A percentile compares a stretch with the other conserved stretches of the same genome.
Evolutionary conservation across 1,284 basidiomycete genomes (phyloP).

Genomic region (Puccinia horiana): DNA sequence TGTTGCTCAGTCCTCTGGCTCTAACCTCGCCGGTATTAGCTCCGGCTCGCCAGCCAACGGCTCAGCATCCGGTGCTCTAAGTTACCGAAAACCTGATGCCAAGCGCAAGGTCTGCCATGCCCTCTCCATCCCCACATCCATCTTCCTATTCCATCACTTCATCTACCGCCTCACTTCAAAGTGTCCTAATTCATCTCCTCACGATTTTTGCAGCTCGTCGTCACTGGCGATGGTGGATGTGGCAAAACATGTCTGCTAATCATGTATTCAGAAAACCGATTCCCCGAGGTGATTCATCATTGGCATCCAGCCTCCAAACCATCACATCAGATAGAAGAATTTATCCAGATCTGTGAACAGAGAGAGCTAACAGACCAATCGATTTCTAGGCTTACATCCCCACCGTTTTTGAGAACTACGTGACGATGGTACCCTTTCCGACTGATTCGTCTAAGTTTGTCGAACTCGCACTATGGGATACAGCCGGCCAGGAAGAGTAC

Average conservation of each 20-base stretch:
- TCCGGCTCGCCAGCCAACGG: background rate
- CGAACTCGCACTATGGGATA: constrained; percentile 96
- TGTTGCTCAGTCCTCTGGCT: constrained; percentile 43
- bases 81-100: constrained; percentile 48
- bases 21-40: constrained; percentile 26
- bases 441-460: constrained; percentile 69
- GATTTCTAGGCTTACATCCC: constrained; percentile 83
- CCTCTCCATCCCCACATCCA: background rate
- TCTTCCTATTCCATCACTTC: background rate
- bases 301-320: constrained; percentile 55
- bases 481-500: constrained; percentile 97
- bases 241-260: constrained; percentile 84
- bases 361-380: constrained; percentile 18
- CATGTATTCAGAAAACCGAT: constrained; percentile 94
- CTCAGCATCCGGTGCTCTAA: background rate
- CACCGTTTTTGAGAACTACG: constrained; percentile 92
- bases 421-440: constrained; percentile 84
- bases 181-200: background rate
- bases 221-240: constrained; percentile 68
- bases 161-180: background rate
- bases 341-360: background rate
- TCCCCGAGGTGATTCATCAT: constrained; percentile 74
- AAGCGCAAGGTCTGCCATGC: constrained; percentile 42
- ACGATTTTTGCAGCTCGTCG: constrained; percentile 50
- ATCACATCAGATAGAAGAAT: background rate